phyloP scores from a whole-genome alignment of 202 grass and related monocot species.

The Eragrostis tef region DNA sequence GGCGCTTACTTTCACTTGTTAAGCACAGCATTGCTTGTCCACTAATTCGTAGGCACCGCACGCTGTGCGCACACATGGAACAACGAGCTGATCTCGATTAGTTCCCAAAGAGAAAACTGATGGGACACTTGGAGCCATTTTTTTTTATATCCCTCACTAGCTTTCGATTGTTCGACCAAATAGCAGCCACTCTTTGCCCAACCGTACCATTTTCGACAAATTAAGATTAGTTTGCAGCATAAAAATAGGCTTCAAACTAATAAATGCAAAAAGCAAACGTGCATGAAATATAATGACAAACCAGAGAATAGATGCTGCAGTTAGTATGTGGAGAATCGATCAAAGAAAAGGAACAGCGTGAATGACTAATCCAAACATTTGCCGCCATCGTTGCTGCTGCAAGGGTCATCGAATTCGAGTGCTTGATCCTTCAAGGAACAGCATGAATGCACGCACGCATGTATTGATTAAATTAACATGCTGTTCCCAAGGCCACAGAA shows the following conservation, averaged over 20 bases:
- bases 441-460: neutral
- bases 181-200: neutral
- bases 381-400: neutral
- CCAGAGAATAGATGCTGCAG: neutral
- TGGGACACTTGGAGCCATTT: conserved; percentile 40
- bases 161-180: conserved; percentile 14
- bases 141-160: conserved; percentile 18
- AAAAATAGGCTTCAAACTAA: neutral
- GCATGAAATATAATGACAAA: conserved; percentile 50
- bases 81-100: conserved; percentile 50
- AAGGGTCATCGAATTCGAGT: neutral
- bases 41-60: conserved; percentile 47
- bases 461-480: conserved; percentile 11
- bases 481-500: conserved; percentile 37
- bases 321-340: neutral
- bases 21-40: conserved; percentile 49
- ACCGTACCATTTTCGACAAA: conserved; percentile 12
- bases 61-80: conserved; percentile 46
- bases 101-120: conserved; percentile 54
- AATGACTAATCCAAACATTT: neutral
- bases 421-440: neutral
- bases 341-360: neutral
- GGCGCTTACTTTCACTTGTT: conserved; percentile 49
- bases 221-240: conserved; percentile 12
- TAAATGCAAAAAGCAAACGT: neutral